A percentile compares a stretch with the other conserved stretches of the same genome.
Evolutionary conservation across 78 protist genomes (phyloP).

Genomic region (slime mould (Dictyostelium discoideum)): DNA sequence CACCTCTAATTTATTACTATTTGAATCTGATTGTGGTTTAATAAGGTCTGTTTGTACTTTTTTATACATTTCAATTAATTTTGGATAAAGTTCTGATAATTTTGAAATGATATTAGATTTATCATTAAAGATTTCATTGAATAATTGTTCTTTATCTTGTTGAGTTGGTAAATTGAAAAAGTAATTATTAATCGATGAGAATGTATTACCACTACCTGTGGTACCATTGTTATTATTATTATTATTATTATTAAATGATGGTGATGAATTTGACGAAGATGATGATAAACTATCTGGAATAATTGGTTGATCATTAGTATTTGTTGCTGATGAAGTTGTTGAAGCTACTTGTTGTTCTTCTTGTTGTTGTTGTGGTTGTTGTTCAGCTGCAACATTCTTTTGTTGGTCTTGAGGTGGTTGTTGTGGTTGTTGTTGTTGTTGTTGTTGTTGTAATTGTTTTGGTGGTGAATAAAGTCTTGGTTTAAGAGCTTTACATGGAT

Average conservation of each 20-base stretch:
- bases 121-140: neutral
- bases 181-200: neutral
- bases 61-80: conserved; percentile 26
- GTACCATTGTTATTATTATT: neutral
- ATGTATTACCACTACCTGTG: neutral
- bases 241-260: neutral
- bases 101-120: neutral
- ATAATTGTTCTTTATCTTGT: conserved; percentile 27
- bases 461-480: conserved; percentile 16
- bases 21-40: neutral
- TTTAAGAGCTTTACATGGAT: conserved; percentile 21
- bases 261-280: neutral
- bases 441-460: neutral
- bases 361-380: neutral
- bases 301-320: neutral
- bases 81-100: conserved; percentile 33
- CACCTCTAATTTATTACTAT: neutral
- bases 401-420: neutral
- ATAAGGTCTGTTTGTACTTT: neutral
- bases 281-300: neutral
- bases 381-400: neutral
- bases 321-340: neutral
- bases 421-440: neutral
- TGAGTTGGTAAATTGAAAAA: conserved; percentile 50
- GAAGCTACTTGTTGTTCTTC: neutral